phyloP scores from a whole-genome alignment of 2,329 filamentous ascomycete genomes.

The Colletotrichum euphorbiae region DNA sequence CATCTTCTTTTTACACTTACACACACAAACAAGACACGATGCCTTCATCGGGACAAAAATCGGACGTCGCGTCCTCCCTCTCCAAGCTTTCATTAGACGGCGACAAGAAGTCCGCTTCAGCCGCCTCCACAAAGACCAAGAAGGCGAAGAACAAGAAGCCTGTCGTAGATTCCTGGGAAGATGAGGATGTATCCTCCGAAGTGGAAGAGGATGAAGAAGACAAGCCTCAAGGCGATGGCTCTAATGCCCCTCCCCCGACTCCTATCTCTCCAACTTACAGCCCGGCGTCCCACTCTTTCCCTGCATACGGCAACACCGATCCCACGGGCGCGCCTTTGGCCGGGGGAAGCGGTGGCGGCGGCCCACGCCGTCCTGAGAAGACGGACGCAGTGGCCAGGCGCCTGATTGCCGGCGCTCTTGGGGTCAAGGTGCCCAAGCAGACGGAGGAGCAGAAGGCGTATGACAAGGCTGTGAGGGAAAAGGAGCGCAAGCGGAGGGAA shows the following conservation, averaged over 20 bases:
- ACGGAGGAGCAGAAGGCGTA: conserved; percentile 92
- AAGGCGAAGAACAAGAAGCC: conserved; percentile 47
- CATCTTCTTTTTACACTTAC: no score
- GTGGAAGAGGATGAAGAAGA: conserved; percentile 45
- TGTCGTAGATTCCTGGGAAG: conserved; percentile 60
- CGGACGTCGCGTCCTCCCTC: conserved; percentile 46
- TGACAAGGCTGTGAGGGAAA: conserved; percentile 83
- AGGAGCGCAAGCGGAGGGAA: conserved; percentile 82
- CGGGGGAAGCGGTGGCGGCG: conserved; percentile 41
- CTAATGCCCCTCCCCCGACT: conserved; percentile 73
- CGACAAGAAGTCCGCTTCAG: conserved; percentile 35
- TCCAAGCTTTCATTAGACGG: conserved; percentile 48
- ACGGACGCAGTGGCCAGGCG: conserved; percentile 90
- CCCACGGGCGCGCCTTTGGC: conserved; percentile 24
- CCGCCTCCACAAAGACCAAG: conserved; percentile 30
- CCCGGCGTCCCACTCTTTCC: conserved; percentile 38
- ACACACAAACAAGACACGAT: conserved; percentile 11
- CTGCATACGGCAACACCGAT: conserved; percentile 43
- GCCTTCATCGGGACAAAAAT: conserved; percentile 41
- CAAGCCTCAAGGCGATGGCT: conserved; percentile 43
- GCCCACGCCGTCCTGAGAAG: conserved; percentile 78
- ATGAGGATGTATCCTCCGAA: conserved; percentile 59
- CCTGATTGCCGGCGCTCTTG: conserved; percentile 90
- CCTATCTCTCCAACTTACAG: conserved; percentile 68
- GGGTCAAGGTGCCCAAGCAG: conserved; percentile 81